phyloP scores from a whole-genome alignment of 148 eudicot species.

The Persicaria maculosa region DNA sequence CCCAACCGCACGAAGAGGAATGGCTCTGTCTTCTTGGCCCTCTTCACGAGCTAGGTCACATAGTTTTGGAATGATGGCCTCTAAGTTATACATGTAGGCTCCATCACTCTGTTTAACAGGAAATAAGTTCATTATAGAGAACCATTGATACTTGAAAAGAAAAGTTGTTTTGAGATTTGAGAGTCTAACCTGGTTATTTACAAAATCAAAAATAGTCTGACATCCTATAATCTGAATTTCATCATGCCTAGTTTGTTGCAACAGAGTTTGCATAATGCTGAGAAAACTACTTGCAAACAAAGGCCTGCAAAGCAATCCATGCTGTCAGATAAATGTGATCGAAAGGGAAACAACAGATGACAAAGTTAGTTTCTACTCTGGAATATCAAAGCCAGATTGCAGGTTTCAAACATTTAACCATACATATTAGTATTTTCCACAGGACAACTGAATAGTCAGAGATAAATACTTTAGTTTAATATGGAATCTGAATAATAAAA shows the following conservation, averaged over 20 bases:
- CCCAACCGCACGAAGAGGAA: conserved; percentile 64
- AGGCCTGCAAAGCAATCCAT: conserved; percentile 41
- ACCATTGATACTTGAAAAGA: not conserved
- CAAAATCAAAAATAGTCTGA: conserved; percentile 65
- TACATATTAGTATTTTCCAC: not conserved
- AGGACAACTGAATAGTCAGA: no score
- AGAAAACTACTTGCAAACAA: conserved; percentile 80
- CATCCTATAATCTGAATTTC: conserved; percentile 74
- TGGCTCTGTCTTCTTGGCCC: conserved; percentile 70
- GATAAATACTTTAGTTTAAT: not conserved
- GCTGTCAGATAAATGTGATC: not conserved
- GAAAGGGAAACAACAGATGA: conserved; percentile 6
- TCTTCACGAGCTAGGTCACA: conserved; percentile 85
- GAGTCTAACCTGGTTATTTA: conserved; percentile 61
- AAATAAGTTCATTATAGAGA: conserved; percentile 3
- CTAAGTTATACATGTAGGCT: conserved; percentile 71
- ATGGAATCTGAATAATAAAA: not conserved
- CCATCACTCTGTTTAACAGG: conserved; percentile 64
- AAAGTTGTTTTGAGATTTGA: not conserved
- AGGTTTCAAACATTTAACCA: not conserved
- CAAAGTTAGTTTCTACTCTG: not conserved
- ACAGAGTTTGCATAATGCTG: conserved; percentile 66
- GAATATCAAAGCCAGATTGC: not conserved
- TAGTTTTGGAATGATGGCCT: conserved; percentile 72
- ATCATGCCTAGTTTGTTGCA: conserved; percentile 76